phyloP scores from a whole-genome alignment of 78 protist species.

The Thecamonas trahens region DNA sequence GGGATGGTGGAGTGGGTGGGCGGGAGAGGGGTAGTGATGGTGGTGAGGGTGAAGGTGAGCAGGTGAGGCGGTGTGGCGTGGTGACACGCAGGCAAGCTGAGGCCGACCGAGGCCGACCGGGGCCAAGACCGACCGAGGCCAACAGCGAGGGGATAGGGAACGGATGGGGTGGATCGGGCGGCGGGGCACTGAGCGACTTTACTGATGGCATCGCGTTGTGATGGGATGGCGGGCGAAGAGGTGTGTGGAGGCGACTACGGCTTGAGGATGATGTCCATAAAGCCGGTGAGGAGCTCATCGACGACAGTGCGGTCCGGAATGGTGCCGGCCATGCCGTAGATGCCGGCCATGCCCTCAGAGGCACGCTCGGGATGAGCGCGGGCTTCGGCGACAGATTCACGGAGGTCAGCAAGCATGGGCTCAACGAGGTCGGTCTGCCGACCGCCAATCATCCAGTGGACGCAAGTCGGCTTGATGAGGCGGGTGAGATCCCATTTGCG shows the following conservation, averaged over 20 bases:
- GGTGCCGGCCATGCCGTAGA: slow-evolving; percentile 33
- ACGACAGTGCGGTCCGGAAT: slow-evolving; percentile 23
- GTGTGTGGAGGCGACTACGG: not conserved
- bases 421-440: not conserved
- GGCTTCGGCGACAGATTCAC: not conserved
- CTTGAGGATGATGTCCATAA: not conserved
- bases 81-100: not conserved
- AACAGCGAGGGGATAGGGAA: not conserved
- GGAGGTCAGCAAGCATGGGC: no score
- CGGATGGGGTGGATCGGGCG: not conserved
- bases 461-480: slow-evolving; percentile 7
- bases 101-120: no score
- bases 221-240: not conserved
- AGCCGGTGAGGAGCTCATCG: not conserved
- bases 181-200: not conserved
- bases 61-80: not conserved
- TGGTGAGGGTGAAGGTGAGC: not conserved
- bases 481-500: slow-evolving; percentile 2
- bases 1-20: not conserved
- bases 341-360: slow-evolving; percentile 14
- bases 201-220: not conserved
- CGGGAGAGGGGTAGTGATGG: not conserved
- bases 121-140: not conserved
- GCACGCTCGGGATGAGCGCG: not conserved
- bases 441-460: not conserved